Evolutionary conservation across 2,329 filamentous ascomycete species (phyloP).

Genomic region (Xylariaceae sp.): DNA sequence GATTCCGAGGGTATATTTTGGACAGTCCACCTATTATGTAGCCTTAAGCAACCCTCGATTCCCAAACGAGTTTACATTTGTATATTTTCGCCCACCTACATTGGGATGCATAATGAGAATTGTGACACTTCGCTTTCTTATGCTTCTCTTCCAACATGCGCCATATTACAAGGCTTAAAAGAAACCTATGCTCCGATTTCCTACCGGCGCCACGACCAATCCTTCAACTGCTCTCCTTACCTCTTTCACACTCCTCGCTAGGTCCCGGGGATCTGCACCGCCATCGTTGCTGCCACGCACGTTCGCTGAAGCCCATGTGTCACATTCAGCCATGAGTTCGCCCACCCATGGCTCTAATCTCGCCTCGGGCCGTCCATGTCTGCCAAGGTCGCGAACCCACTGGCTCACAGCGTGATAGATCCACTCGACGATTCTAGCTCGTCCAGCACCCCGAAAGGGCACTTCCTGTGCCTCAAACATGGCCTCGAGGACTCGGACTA

Average conservation of each 20-base stretch:
- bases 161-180: constrained; percentile 37
- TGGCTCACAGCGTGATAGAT: constrained; percentile 54
- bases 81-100: neutral
- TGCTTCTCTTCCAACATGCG: neutral
- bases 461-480: constrained; percentile 65
- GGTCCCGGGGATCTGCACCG: constrained; percentile 51
- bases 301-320: constrained; percentile 48
- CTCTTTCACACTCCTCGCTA: constrained; percentile 50
- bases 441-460: constrained; percentile 59
- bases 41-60: no score
- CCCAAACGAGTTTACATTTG: constrained; percentile 3
- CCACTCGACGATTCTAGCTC: constrained; percentile 60
- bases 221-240: constrained; percentile 52
- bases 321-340: constrained; percentile 55
- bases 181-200: constrained; percentile 51
- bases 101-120: neutral
- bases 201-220: constrained; percentile 48
- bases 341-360: constrained; percentile 40
- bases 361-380: constrained; percentile 39
- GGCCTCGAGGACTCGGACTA: constrained; percentile 61
- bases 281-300: constrained; percentile 48
- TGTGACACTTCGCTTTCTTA: neutral
- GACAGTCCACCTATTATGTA: no score
- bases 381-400: constrained; percentile 51
- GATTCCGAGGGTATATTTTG: no score